Evolutionary conservation across 305 asterid species (phyloP).

Genomic region (Fraxinus sp.): DNA sequence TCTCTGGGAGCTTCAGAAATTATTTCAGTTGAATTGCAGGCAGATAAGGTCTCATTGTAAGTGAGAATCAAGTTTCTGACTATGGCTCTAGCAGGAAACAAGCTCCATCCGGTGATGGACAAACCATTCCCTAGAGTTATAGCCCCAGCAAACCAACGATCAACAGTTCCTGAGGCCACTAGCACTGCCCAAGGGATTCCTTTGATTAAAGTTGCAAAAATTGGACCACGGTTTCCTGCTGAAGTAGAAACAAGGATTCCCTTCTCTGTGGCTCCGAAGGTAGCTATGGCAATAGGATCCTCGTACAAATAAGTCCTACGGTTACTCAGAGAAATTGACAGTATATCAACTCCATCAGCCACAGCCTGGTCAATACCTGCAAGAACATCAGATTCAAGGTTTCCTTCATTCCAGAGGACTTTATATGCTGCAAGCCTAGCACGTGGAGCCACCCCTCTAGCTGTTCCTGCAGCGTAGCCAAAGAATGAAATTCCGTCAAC

Average conservation of each 20-base stretch:
- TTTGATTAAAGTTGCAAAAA: slow-evolving; percentile 25
- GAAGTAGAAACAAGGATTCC: slow-evolving; percentile 28
- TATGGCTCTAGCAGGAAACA: slow-evolving; percentile 21
- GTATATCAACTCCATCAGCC: slow-evolving; percentile 31
- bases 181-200: slow-evolving; percentile 39
- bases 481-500: slow-evolving; percentile 25
- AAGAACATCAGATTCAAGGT: slow-evolving; percentile 16
- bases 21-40: slow-evolving; percentile 25
- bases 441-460: slow-evolving; percentile 31
- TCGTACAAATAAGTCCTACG: slow-evolving; percentile 19
- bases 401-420: slow-evolving; percentile 22
- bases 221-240: slow-evolving; percentile 36
- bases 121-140: slow-evolving; percentile 31
- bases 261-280: slow-evolving; percentile 29
- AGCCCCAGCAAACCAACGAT: slow-evolving; percentile 30
- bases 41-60: slow-evolving; percentile 27
- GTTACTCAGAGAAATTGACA: slow-evolving; percentile 28
- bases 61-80: slow-evolving; percentile 24
- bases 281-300: slow-evolving; percentile 26
- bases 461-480: slow-evolving; percentile 29
- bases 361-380: slow-evolving; percentile 33
- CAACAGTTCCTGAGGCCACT: slow-evolving; percentile 34
- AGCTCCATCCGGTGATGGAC: slow-evolving; percentile 28
- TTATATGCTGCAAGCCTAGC: slow-evolving; percentile 32
- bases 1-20: not conserved